Evolutionary conservation across 2,329 filamentous ascomycete species (phyloP).

Genomic region (Trichoderma afroharzianum): DNA sequence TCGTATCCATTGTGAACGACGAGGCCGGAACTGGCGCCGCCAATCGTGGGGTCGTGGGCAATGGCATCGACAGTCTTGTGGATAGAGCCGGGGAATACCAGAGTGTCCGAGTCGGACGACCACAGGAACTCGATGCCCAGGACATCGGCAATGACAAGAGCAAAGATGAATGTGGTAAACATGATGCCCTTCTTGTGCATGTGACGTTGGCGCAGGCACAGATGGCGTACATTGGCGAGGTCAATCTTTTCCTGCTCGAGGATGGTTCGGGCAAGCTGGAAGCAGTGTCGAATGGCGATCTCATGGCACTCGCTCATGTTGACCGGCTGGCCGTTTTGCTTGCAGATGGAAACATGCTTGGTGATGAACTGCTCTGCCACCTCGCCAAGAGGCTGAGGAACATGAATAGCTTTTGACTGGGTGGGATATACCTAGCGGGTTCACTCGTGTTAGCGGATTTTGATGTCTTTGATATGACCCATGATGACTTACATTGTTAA

Average conservation of each 20-base stretch:
- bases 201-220: constrained; percentile 25
- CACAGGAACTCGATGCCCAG: constrained; percentile 27
- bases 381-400: constrained; percentile 24
- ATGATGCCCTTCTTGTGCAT: constrained; percentile 29
- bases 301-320: constrained; percentile 21
- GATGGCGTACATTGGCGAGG: constrained; percentile 20
- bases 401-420: constrained; percentile 21
- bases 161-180: constrained; percentile 27
- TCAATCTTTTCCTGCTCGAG: constrained; percentile 21
- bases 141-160: constrained; percentile 24
- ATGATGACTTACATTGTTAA: constrained; percentile 20
- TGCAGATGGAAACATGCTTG: constrained; percentile 19
- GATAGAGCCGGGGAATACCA: constrained; percentile 23
- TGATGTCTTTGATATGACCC: background rate
- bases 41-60: constrained; percentile 21
- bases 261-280: constrained; percentile 22
- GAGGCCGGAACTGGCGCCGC: constrained; percentile 26
- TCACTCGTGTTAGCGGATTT: background rate
- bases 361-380: constrained; percentile 21
- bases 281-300: constrained; percentile 23
- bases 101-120: constrained; percentile 26
- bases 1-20: constrained; percentile 25
- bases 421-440: constrained; percentile 22
- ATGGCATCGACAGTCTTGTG: constrained; percentile 23
- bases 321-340: constrained; percentile 16